These are phyloP conservation scores for Rachicladosporium sp. DNA, from an alignment of 2,329 filamentous ascomycete genomes.

Conservation along the genomic window DNA sequence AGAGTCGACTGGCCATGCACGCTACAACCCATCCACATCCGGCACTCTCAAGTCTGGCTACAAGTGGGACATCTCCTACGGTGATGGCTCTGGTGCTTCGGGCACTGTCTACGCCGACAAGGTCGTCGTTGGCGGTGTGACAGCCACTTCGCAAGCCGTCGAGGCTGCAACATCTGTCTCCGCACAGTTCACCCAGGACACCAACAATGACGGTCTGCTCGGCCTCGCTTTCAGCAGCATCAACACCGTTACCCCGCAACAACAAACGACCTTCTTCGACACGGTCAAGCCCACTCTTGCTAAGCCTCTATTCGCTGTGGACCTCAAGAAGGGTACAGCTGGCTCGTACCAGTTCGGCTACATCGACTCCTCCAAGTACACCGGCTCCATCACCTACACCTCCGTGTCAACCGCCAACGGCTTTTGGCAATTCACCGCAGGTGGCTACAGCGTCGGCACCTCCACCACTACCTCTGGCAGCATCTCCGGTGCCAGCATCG, in stretches of 20 bases:
- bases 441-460: conserved; percentile 44
- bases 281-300: conserved; percentile 41
- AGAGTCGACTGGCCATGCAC: conserved; percentile 41
- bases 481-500: conserved; percentile 42
- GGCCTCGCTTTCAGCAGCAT: conserved; percentile 48
- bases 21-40: conserved; percentile 42
- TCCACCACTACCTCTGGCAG: conserved; percentile 29
- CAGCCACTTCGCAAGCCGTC: conserved; percentile 49
- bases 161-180: conserved; percentile 52
- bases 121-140: conserved; percentile 49
- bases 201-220: conserved; percentile 46
- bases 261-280: conserved; percentile 49
- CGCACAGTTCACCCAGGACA: conserved; percentile 37
- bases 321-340: conserved; percentile 40
- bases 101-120: conserved; percentile 56
- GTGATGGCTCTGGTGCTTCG: conserved; percentile 50
- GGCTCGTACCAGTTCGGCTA: conserved; percentile 47
- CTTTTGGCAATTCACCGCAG: conserved; percentile 50
- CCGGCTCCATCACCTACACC: conserved; percentile 44
- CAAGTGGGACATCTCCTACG: conserved; percentile 51
- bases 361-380: conserved; percentile 44
- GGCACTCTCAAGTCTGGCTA: conserved; percentile 35
- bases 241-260: conserved; percentile 42
- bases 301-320: conserved; percentile 44
- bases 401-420: conserved; percentile 45